These are phyloP conservation scores for Eucalyptus sp. DNA, from an alignment of 345 rosid genomes.

Conservation along the genomic window DNA sequence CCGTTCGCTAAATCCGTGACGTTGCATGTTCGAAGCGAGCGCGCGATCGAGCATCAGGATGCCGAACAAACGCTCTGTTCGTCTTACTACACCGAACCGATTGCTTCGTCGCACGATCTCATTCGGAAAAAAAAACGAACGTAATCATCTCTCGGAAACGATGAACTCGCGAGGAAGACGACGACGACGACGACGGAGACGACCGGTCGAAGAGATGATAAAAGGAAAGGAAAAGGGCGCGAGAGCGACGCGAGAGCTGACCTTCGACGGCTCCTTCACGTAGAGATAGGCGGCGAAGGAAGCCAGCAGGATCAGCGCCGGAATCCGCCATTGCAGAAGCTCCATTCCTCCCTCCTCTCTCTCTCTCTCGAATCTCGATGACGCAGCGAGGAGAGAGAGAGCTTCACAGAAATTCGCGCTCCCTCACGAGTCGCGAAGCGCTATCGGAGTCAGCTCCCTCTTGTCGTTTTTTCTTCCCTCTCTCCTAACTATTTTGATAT, in stretches of 20 bases:
- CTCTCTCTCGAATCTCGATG: neutral
- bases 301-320: slow-evolving; percentile 35
- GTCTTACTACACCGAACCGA: neutral
- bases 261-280: slow-evolving; percentile 40
- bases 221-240: neutral
- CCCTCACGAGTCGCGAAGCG: neutral
- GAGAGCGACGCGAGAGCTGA: neutral
- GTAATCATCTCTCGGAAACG: neutral
- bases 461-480: neutral
- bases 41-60: neutral
- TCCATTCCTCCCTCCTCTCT: slow-evolving; percentile 1
- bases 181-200: too few relatives aligned
- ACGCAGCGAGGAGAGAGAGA: neutral
- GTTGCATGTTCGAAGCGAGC: neutral
- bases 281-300: slow-evolving; percentile 24
- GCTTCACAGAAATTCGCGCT: neutral
- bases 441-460: neutral
- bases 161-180: neutral
- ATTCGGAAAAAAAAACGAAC: fast-evolving
- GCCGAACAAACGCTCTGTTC: neutral
- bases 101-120: neutral
- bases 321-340: slow-evolving; percentile 37
- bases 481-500: neutral
- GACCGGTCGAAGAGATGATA: neutral
- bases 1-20: neutral